A percentile compares a stretch with the other conserved stretches of the same genome.
phyloP scores from a whole-genome alignment of 169 alveolate genomes.

The Amoebophrya sp. region DNA sequence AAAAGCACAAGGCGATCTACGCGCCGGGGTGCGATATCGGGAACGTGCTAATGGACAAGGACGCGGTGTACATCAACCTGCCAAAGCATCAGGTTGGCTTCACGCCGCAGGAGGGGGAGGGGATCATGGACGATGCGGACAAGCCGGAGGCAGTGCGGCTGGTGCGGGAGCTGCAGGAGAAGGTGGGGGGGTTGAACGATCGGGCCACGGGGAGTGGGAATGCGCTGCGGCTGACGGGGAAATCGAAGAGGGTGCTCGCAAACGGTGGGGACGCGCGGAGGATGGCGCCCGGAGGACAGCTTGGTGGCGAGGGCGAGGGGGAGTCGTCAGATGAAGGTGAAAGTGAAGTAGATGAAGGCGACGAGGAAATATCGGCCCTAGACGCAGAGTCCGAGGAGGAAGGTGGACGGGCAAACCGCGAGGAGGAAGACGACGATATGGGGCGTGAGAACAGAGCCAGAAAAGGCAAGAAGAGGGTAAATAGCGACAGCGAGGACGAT shows the following conservation, averaged over 20 bases:
- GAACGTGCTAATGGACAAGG: slow-evolving; percentile 81
- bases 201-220: neutral
- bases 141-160: slow-evolving; percentile 59
- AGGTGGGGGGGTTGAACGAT: neutral
- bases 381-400: slow-evolving; percentile 27
- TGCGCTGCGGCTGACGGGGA: slow-evolving; percentile 11
- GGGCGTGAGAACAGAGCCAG: slow-evolving; percentile 4
- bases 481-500: slow-evolving; percentile 1
- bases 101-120: slow-evolving; percentile 1
- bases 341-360: slow-evolving; percentile 39
- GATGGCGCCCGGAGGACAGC: neutral
- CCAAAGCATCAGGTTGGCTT: slow-evolving; percentile 83
- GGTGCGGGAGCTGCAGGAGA: slow-evolving; percentile 63
- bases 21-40: slow-evolving; percentile 97
- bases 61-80: slow-evolving; percentile 90
- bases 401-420: slow-evolving; percentile 34
- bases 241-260: neutral
- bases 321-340: slow-evolving; percentile 34
- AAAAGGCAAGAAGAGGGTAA: neutral
- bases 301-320: neutral
- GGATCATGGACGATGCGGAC: neutral
- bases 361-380: slow-evolving; percentile 18
- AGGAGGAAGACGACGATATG: slow-evolving; percentile 29
- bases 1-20: slow-evolving; percentile 82
- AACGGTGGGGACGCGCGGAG: neutral